Evolutionary conservation across 176 grass and related monocot genomes (phyloP).

Genomic region (Coix lacrymajobi): DNA sequence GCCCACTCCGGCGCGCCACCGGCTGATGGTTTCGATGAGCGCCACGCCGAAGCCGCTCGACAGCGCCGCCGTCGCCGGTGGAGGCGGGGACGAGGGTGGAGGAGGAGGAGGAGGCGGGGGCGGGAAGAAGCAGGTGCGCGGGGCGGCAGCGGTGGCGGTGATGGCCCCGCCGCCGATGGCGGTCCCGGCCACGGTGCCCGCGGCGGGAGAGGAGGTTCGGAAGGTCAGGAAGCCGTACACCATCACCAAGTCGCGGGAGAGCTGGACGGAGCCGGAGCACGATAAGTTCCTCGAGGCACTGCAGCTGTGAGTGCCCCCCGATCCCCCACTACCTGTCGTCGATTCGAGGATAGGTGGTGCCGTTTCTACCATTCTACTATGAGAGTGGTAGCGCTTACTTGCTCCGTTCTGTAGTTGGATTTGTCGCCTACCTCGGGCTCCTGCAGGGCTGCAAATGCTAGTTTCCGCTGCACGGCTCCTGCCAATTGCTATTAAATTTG

Average conservation of each 20-base stretch:
- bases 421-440: neutral
- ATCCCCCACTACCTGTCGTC: neutral
- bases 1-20: neutral
- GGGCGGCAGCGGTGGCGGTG: neutral
- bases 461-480: neutral
- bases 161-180: conserved; percentile 44
- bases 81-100: neutral
- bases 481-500: neutral
- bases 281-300: conserved; percentile 81
- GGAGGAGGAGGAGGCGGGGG: neutral
- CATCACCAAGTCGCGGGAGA: conserved; percentile 80
- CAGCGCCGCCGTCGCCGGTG: neutral
- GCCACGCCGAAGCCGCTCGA: conserved; percentile 32
- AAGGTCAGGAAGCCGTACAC: conserved; percentile 79
- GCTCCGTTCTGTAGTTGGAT: neutral
- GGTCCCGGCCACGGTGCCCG: neutral
- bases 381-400: neutral
- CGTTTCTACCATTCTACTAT: neutral
- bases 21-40: conserved; percentile 57
- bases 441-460: neutral
- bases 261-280: conserved; percentile 77
- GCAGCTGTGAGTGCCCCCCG: conserved; percentile 49
- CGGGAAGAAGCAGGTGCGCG: neutral
- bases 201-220: conserved; percentile 17
- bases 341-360: neutral